phyloP scores from a whole-genome alignment of 192 early-diverging fungal species.

The Entomortierella lignicola region DNA sequence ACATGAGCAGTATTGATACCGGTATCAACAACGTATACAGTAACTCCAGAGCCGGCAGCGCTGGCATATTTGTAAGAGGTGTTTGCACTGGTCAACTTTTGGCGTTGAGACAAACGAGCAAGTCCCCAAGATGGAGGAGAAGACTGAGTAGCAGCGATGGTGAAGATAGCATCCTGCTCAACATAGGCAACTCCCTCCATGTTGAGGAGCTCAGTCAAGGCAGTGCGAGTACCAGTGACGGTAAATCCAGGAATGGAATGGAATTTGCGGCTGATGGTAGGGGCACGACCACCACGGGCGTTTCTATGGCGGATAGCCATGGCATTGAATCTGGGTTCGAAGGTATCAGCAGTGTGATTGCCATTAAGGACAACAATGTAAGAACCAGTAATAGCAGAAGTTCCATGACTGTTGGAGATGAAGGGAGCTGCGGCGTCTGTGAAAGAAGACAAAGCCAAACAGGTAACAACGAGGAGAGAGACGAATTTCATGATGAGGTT shows the following conservation, averaged over 20 bases:
- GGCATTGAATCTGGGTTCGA: constrained; percentile 43
- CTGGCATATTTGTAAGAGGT: constrained; percentile 23
- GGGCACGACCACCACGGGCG: not conserved
- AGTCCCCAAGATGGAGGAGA: constrained; percentile 60
- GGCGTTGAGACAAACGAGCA: constrained; percentile 32
- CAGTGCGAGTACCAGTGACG: constrained; percentile 13
- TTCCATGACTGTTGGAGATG: constrained; percentile 33
- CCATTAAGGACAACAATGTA: constrained; percentile 76
- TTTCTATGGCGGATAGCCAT: constrained; percentile 35
- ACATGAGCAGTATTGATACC: constrained; percentile 38
- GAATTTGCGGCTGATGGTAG: constrained; percentile 18
- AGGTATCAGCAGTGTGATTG: constrained; percentile 18
- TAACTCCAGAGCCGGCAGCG: constrained; percentile 48
- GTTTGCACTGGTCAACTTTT: constrained; percentile 15
- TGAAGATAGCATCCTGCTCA: constrained; percentile 71
- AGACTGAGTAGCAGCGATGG: constrained; percentile 21
- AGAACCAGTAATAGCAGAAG: constrained; percentile 62
- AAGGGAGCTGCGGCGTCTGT: constrained; percentile 22
- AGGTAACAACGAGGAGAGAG: constrained; percentile 45
- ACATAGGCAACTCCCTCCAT: constrained; percentile 70
- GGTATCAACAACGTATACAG: constrained; percentile 60
- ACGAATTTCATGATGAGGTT: constrained; percentile 33
- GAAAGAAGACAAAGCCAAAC: constrained; percentile 24
- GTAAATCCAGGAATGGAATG: constrained; percentile 53
- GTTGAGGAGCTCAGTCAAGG: constrained; percentile 8